Percentiles rank a stretch among this genome's conserved stretches.
Conservation (phyloP, 305 asterid genomes). For the Caryopteris hybrid region DNA sequence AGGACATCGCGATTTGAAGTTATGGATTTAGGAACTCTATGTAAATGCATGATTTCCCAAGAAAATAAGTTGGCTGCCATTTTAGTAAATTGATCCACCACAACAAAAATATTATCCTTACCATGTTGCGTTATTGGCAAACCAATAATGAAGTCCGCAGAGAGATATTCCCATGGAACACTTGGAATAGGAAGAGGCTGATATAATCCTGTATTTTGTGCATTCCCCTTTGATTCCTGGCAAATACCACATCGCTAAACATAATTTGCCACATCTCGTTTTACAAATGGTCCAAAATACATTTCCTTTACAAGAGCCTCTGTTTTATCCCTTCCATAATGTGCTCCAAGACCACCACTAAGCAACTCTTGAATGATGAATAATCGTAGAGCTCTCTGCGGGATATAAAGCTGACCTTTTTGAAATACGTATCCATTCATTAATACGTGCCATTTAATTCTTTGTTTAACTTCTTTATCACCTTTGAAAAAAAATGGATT, state of each 20-base stretch:
- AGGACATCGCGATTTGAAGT: background rate
- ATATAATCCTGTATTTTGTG: no score
- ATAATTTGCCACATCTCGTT: background rate
- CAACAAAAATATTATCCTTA: no score
- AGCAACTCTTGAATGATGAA: no score
- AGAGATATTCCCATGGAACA: no score
- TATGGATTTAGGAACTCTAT: background rate
- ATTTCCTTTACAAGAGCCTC: background rate
- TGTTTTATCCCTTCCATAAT: constrained; percentile 15
- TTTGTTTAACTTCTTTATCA: background rate
- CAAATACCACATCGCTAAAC: constrained; percentile 5
- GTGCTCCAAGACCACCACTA: constrained; percentile 1
- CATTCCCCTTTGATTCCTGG: background rate
- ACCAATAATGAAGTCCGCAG: no score
- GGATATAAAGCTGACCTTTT: background rate
- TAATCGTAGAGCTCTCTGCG: background rate
- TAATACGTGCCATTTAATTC: background rate
- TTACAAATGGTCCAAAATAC: constrained; percentile 1
- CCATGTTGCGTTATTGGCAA: no score
- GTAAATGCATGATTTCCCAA: background rate
- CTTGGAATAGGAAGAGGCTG: no score
- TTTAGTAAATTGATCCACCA: background rate
- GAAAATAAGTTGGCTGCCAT: background rate
- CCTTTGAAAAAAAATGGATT: background rate
- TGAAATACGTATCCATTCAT: background rate